phyloP scores from a whole-genome alignment of 78 protist species.

The Thecamonas trahens region DNA sequence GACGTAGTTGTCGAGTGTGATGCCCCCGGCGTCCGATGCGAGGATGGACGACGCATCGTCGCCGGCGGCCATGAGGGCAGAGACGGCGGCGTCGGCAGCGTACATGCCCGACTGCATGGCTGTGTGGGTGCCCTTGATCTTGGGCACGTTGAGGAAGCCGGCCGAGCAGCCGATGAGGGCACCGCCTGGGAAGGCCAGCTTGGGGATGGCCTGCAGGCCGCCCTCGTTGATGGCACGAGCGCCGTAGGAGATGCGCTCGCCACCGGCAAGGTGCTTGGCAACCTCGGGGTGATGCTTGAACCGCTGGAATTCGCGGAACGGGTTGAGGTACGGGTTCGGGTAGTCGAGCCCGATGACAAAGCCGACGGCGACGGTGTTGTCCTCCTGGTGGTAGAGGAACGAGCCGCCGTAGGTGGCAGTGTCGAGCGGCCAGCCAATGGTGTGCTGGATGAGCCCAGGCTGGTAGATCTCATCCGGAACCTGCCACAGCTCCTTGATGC shows the following conservation, averaged over 20 bases:
- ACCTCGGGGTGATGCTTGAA: constrained; percentile 72
- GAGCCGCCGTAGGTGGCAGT: constrained; percentile 87
- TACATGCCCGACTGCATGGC: constrained; percentile 88
- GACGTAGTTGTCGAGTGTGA: constrained; percentile 34
- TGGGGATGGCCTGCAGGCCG: constrained; percentile 81
- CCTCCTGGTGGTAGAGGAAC: constrained; percentile 83
- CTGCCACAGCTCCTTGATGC: constrained; percentile 77
- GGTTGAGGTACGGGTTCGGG: constrained; percentile 77
- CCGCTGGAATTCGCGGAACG: constrained; percentile 83
- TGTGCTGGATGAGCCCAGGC: constrained; percentile 62
- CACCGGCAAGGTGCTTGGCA: constrained; percentile 67
- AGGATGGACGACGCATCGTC: constrained; percentile 4
- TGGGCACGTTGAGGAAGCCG: constrained; percentile 92
- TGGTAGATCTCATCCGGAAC: not conserved
- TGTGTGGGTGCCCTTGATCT: constrained; percentile 92
- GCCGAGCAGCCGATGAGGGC: constrained; percentile 89
- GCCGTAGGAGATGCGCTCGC: constrained; percentile 76
- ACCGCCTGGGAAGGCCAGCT: constrained; percentile 53
- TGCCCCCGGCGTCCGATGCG: not conserved
- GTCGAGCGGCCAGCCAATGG: constrained; percentile 90
- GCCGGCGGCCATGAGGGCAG: constrained; percentile 5
- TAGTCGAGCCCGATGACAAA: constrained; percentile 92
- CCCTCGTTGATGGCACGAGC: constrained; percentile 96
- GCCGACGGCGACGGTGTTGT: constrained; percentile 66
- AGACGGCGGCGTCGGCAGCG: constrained; percentile 73